A percentile compares a stretch with the other conserved stretches of the same genome.
These are phyloP conservation scores for Solanum hybrid DNA, from an alignment of 305 asterid species.

Conservation along the genomic window DNA sequence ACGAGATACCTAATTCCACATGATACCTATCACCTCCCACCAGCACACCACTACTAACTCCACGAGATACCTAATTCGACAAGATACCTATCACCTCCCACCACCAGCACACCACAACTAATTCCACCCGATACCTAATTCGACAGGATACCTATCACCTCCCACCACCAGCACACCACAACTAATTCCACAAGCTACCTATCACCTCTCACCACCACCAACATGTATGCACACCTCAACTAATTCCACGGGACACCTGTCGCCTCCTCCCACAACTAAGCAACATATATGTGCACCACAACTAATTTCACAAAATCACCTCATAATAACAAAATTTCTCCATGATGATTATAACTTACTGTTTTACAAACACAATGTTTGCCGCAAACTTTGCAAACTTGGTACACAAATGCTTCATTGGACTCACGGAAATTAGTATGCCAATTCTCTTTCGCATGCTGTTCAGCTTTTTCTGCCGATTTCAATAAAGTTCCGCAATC, in stretches of 20 bases:
- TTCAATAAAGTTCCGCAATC: conserved; percentile 74
- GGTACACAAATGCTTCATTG: conserved; percentile 63
- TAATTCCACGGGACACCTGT: background rate
- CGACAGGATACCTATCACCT: background rate
- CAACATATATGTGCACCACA: background rate
- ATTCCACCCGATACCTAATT: background rate
- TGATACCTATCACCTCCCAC: background rate
- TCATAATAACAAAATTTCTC: background rate
- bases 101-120: background rate
- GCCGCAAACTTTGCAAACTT: conserved; percentile 64
- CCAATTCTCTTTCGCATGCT: conserved; percentile 72
- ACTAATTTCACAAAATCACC: background rate
- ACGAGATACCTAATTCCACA: background rate
- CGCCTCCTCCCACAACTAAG: background rate
- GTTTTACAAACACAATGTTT: conserved; percentile 41
- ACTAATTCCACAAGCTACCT: background rate
- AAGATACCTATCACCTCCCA: background rate
- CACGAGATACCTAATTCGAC: background rate
- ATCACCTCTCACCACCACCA: background rate
- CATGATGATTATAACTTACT: background rate
- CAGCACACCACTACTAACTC: background rate
- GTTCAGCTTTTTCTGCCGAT: conserved; percentile 83
- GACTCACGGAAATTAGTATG: conserved; percentile 77
- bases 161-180: background rate
- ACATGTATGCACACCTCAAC: background rate